These are phyloP conservation scores for Chrysochromulina tobinii DNA, from an alignment of 78 protist genomes.

Conservation along the genomic window DNA sequence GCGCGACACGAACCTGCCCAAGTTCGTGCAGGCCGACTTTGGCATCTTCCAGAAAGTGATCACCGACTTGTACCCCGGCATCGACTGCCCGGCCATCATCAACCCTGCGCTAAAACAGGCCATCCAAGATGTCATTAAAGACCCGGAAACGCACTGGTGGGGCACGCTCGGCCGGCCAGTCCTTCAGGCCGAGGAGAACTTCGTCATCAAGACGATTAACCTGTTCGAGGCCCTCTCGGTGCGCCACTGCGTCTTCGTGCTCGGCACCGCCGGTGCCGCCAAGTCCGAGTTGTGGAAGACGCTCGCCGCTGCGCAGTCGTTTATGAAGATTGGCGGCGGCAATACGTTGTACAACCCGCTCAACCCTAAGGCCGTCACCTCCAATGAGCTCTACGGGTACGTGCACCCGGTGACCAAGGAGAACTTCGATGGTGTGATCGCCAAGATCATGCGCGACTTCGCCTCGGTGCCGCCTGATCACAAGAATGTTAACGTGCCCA, in stretches of 20 bases:
- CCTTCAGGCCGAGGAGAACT: conserved; percentile 62
- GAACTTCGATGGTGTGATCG: conserved; percentile 84
- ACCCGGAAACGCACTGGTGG: background rate
- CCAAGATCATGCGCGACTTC: conserved; percentile 72
- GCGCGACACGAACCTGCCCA: conserved; percentile 88
- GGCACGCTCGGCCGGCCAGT: too few species aligned
- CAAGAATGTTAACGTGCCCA: background rate
- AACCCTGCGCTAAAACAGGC: conserved; percentile 8
- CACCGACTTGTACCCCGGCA: conserved; percentile 72
- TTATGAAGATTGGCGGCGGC: conserved; percentile 38
- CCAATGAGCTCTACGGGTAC: conserved; percentile 77
- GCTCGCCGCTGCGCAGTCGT: conserved; percentile 48
- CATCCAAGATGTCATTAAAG: background rate
- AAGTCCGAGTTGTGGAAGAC: conserved; percentile 67
- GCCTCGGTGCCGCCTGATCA: too few species aligned
- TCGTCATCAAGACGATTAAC: conserved; percentile 57
- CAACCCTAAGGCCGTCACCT: conserved; percentile 77
- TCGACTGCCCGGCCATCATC: background rate
- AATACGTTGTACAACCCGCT: background rate
- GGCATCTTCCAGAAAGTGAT: conserved; percentile 71
- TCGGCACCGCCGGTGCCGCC: conserved; percentile 80
- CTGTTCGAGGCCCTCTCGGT: conserved; percentile 62
- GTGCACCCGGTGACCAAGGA: conserved; percentile 72
- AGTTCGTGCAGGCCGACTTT: conserved; percentile 79
- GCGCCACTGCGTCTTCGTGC: conserved; percentile 75